Conservation (phyloP, 202 grass and related monocot species). For the Schoenoplectus tabernaemontani region DNA sequence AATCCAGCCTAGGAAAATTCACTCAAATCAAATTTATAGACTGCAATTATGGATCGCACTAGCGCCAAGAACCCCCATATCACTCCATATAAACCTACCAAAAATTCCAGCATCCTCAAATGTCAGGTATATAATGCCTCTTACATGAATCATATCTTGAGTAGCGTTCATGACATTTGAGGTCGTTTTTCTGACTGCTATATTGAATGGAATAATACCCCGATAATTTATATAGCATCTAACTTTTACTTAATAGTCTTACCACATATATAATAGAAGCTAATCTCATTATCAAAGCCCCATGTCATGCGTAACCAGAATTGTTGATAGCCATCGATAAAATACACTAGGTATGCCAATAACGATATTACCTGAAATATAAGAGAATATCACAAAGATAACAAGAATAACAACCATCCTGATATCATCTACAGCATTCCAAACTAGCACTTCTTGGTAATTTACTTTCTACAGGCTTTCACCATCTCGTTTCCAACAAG, state of each 20-base stretch:
- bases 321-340: constrained; percentile 85
- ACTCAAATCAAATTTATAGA: neutral
- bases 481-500: too few species aligned
- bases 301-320: constrained; percentile 80
- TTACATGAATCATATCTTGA: neutral
- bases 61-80: neutral
- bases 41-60: neutral
- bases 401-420: neutral
- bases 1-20: neutral
- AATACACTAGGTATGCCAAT: constrained; percentile 82
- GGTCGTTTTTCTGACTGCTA: neutral
- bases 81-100: neutral
- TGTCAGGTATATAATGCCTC: too few species aligned
- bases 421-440: neutral
- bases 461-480: too few species aligned
- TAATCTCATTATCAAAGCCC: constrained; percentile 92
- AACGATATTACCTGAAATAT: constrained; percentile 74
- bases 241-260: constrained; percentile 22
- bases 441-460: neutral
- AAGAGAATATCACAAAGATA: neutral
- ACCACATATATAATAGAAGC: constrained; percentile 99
- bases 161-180: neutral
- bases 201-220: neutral
- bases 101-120: too few species aligned
- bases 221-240: neutral